Evolutionary conservation across 306 rosid species (phyloP), one percentile per base, ranked within the genome.

Genomic region (Heteromeles arbutifolia): DNA sequence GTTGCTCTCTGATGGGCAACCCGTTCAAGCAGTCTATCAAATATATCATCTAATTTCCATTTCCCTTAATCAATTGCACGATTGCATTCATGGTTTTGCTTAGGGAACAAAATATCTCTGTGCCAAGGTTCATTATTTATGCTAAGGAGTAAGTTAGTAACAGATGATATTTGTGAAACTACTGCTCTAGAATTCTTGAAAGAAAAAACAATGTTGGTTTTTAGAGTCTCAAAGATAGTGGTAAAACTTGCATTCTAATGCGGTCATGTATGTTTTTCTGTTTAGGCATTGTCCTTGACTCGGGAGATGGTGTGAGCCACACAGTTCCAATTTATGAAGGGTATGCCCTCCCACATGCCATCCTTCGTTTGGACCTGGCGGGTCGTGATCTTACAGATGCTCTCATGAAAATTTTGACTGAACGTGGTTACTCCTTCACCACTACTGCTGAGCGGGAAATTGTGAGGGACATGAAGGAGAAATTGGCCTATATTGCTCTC

Each of bases 301-400:
- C 97, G 1, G 98, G 98, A 6, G 98, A 94, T 87, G 98, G 97
- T 86, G 98, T 94, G 57, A 94, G 98, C 82, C 98, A 94, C 89
- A 94, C 97, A 62, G 98, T 94, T 85, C 98, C 96, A 8, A 94
- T 94, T 67, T 94, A 94, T 54, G 98, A 94, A 87, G 98, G 98
- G 4, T 92, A 94, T 76, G 95, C 98, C 37, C 96, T 94, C 59
- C 98, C 98, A 78, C 98, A 94, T n/a, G 97, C 98, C 74, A 94
- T 94, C 83, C 84, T 94, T 78, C 98, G 97, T 82, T 80, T 94
- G 88, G 97, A 94, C 74, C 90, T 94, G 64, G 98, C 98, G 45
- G 98, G 98, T 19, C 96, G 98, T 77, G 98, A 94, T 79, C 98
- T 94, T 39, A 94, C 98, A 5, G 97, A 94, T 65, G 91, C 90